Base-by-base conservation (phyloP, 441 rosid genomes). In the Adansonia madagascariensis region DNA sequence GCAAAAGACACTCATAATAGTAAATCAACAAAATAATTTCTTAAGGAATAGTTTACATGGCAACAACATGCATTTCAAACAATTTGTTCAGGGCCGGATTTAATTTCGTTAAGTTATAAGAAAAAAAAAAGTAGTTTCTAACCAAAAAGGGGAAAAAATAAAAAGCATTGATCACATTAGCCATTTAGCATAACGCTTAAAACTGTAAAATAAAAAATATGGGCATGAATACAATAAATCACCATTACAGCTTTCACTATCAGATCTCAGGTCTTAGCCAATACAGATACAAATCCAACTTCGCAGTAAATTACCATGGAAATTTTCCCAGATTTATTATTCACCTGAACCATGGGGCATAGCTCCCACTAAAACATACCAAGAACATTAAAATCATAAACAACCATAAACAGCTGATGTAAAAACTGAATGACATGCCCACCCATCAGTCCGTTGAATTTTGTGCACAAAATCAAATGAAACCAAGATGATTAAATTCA, bases 201-300 rank as follows among this genome's bases (percentile, higher is more conserved):
- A 24, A 60, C 43, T 7, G 8, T 47, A 56, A 69, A 63, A 66
- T 9, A 44, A 65, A 47, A 47, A 65, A 63, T 14, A 44, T 50
- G 17, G 39, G 50, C 50, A 43, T 41, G 31, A 43, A 8, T 43
- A 41, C 5, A 66, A 17, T 43, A 15, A 63, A 63, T 7, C 68
- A 35, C 68, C 22, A 43, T 67, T n/a, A 67, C 71, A 5, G 31
- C 71, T 44, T 66, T 44, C 31, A 24, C 49, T 15, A 69, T 39
- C 9, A n/a, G n/a, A 6, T 31, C 17, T 15, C 24, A 41, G 49
- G 49, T 65, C 49, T 39, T 65, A 41, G 49, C 49, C 24, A 65
- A 35, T 65, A 41, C 24, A 65, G 47, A 65, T 27, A 4, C 31
- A 24, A 5, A 61, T 24, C 41, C 43, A 35, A 7, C 49, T 39